A percentile compares a stretch with the other conserved stretches of the same genome.
These are phyloP conservation scores for Rhizophagus clarus DNA, from an alignment of 192 early-diverging fungal species.

Conservation along the genomic window DNA sequence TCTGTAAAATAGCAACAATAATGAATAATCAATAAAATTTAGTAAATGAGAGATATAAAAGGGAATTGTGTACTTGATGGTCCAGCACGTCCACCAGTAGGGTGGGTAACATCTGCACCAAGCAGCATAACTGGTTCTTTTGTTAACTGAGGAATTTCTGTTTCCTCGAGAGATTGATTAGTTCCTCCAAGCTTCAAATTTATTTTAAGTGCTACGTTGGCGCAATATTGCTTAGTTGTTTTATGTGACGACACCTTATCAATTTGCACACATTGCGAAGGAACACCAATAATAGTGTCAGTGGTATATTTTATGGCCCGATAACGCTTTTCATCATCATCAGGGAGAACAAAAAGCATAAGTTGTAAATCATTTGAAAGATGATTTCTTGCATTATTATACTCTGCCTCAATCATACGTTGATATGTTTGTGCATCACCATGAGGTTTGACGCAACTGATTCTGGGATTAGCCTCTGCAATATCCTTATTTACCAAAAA, in stretches of 20 bases:
- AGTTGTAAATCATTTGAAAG: conserved; percentile 73
- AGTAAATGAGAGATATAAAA: not conserved
- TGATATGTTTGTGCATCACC: conserved; percentile 61
- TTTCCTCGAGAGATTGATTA: conserved; percentile 46
- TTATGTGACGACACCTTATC: conserved; percentile 68
- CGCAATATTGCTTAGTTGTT: conserved; percentile 68
- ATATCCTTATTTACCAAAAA: conserved; percentile 38
- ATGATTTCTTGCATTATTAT: conserved; percentile 65
- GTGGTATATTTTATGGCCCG: conserved; percentile 77
- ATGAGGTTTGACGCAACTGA: conserved; percentile 52
- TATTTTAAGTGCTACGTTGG: conserved; percentile 84
- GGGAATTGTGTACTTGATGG: conserved; percentile 33
- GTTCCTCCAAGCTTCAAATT: conserved; percentile 84
- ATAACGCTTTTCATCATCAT: conserved; percentile 76
- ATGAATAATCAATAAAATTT: not conserved
- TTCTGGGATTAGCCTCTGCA: conserved; percentile 45
- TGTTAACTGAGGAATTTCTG: conserved; percentile 57
- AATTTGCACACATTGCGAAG: conserved; percentile 81
- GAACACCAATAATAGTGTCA: conserved; percentile 76
- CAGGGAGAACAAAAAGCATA: conserved; percentile 82
- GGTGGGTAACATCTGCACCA: conserved; percentile 86
- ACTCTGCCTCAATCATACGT: conserved; percentile 68
- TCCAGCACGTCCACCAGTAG: conserved; percentile 49
- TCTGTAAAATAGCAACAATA: conserved; percentile 34
- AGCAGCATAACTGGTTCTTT: conserved; percentile 71